These are phyloP conservation scores for Aspergillus tanneri DNA, from an alignment of 2,329 filamentous ascomycete species.

Conservation along the genomic window DNA sequence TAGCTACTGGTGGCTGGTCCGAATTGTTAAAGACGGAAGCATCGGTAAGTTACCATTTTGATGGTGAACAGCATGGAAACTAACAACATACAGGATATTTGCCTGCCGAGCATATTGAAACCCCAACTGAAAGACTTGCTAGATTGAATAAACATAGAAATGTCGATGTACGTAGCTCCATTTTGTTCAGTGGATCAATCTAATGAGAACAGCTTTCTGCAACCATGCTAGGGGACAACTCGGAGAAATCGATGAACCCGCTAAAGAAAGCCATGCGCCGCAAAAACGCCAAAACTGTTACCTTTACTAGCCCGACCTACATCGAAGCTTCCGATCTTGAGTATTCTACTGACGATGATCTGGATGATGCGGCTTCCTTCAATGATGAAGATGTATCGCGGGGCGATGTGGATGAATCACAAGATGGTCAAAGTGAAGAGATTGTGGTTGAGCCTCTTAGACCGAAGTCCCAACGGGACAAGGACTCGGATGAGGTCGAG, in stretches of 20 bases:
- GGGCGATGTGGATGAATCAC: slow-evolving; percentile 33
- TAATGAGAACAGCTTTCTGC: slow-evolving; percentile 58
- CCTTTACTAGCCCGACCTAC: slow-evolving; percentile 81
- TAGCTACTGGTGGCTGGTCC: slow-evolving; percentile 99
- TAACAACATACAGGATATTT: slow-evolving; percentile 68
- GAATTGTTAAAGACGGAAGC: slow-evolving; percentile 95
- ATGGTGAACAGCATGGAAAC: slow-evolving; percentile 43
- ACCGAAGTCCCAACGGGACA: slow-evolving; percentile 42
- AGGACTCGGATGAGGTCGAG: slow-evolving; percentile 27
- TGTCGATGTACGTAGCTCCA: slow-evolving; percentile 70
- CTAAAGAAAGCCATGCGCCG: slow-evolving; percentile 80
- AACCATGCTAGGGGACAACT: slow-evolving; percentile 69
- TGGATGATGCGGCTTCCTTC: slow-evolving; percentile 48
- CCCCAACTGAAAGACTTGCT: slow-evolving; percentile 88
- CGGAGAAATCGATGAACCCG: slow-evolving; percentile 77
- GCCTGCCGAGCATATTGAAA: slow-evolving; percentile 97
- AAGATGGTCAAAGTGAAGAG: slow-evolving; percentile 36
- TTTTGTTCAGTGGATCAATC: slow-evolving; percentile 4
- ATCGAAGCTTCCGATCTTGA: slow-evolving; percentile 85
- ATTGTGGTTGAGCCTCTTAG: slow-evolving; percentile 48
- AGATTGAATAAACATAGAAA: slow-evolving; percentile 97
- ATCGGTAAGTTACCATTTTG: slow-evolving; percentile 61
- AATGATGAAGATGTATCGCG: slow-evolving; percentile 50
- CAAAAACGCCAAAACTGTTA: slow-evolving; percentile 80
- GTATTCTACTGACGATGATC: slow-evolving; percentile 77